These are phyloP conservation scores for Thuja plicata DNA, from an alignment of 83 land plant species.

Conservation along the genomic window DNA sequence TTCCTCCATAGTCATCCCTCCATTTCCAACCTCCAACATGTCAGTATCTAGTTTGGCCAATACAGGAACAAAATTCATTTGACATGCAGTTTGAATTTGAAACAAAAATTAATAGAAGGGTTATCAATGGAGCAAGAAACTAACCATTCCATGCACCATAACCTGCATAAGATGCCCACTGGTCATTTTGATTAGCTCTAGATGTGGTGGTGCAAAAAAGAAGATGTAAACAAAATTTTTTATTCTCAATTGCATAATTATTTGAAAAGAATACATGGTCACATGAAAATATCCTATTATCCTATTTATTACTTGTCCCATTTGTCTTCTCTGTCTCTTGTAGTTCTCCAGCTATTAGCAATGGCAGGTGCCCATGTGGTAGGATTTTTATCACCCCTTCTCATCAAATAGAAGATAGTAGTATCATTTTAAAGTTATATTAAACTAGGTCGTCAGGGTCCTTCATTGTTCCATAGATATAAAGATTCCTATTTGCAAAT, in stretches of 20 bases:
- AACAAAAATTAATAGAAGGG: not conserved
- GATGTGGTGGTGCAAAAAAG: conserved; percentile 28
- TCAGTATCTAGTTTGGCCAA: conserved; percentile 68
- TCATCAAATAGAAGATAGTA: too few species aligned
- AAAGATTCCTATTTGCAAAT: not conserved
- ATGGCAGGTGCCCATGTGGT: too few species aligned
- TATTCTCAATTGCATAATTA: not conserved
- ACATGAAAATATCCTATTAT: too few species aligned
- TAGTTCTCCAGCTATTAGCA: too few species aligned
- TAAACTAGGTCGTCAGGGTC: not conserved
- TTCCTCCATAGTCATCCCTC: conserved; percentile 51
- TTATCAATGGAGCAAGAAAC: not conserved
- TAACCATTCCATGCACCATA: conserved; percentile 61
- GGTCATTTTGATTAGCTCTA: conserved; percentile 33
- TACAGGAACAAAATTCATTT: not conserved
- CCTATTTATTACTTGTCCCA: too few species aligned
- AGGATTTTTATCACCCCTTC: too few species aligned
- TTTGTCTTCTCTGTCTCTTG: too few species aligned
- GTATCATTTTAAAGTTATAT: not conserved
- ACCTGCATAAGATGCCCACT: conserved; percentile 53
- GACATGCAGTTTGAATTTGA: not conserved
- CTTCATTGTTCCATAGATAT: not conserved
- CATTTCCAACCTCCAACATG: conserved; percentile 96
- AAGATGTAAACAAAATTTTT: not conserved
- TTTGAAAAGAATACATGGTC: too few species aligned